Base-by-base conservation (phyloP, 2,329 filamentous ascomycete genomes). In the Talaromyces sp. region DNA sequence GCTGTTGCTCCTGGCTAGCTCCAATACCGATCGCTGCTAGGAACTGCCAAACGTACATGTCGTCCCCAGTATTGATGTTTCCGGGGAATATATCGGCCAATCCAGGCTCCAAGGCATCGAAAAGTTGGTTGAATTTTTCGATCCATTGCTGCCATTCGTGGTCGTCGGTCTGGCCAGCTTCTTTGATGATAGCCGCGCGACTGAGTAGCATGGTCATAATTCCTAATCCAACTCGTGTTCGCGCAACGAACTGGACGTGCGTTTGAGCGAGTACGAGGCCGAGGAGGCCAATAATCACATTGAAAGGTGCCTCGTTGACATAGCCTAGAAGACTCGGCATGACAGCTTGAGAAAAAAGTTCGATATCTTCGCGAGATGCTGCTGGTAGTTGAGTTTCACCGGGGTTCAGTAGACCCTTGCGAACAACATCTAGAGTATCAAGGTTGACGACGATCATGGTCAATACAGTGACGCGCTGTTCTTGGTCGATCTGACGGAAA, bases 1-100 rank as follows among this genome's bases (percentile, higher is more conserved):
- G 93, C 77, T 99, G 95, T 78, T 99, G 95, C 68, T 97, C 92
- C 14, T 93, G 92, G 72, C 87, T 93, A 37, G 95, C 93, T 58
- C 91, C 93, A 67, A 96, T 95, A 66, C 95, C 95, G 77, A 97
- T 92, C 12, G 93, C 92, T 8, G 95, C 95, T 67, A 99, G 83
- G 75, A 98, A 96, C 77, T 98, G 93, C 95, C 95, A 99, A 42
- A 98, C 92, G 72, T 98, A 96, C 72, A 96, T 89, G 71, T 99
- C 95, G 68, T 97, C 92, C 57, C 91, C 90, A 7, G 91, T 88
- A 67, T 91, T 92, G 71, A 96, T 91, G n/a, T 89, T 89, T 21
- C 90, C 91, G 0, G 93, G 93, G 85, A 99, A 99, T 66, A 97
- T 88, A 69, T 89, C 85, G 12, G 89, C 88, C 54, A 98, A 84